Evolutionary conservation across 1,284 basidiomycete species (phyloP), one percentile per base, ranked within the genome.

Genomic region (Pseudozyma pruni): DNA sequence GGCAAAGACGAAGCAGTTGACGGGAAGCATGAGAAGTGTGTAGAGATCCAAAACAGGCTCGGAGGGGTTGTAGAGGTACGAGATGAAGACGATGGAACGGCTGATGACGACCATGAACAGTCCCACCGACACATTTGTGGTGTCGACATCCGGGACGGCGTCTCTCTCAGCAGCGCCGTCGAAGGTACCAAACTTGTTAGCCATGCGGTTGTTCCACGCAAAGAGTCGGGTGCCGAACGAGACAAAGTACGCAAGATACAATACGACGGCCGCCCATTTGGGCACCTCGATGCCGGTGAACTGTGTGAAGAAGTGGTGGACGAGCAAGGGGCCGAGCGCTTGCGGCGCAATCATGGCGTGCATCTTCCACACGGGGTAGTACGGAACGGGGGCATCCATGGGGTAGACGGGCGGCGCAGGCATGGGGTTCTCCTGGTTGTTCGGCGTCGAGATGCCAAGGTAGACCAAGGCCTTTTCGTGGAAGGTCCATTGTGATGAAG

Each of bases 111-210:
- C 62, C 50, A 51, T 56, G 10, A 75, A 39, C 38, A 76, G 40
- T 0, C 69, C 69, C 8, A 60, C 27, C 0, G 61, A 42, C 0
- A 78, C 61, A 19, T 61, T 59, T 10, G 17, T 32, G 0, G 49
- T 55, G 22, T 73, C 53, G 2, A 52, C 45, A 52, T 74, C 75
- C 0, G 78, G 78, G 0, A 81, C 58, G 11, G 70, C 72, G 53
- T 81, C 78, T 8, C 79, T 47, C 1, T 47, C 37, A 1, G 39
- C 45, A 2, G 23, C 39, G 16, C 66, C 61, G 41, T 81, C 76
- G 32, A 81, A 73, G 46, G 67, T 79, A 4, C 79, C 79, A n/a
- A 74, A 75, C 33, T 48, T 59, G 1, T 34, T 32, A 13, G 62
- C 45, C 50, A 79, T 61, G 4, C 23, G 5, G 14, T 68, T 56